Evolutionary conservation across 2,329 filamentous ascomycete species (phyloP).

Genomic region (Trichophyton verrucosum): DNA sequence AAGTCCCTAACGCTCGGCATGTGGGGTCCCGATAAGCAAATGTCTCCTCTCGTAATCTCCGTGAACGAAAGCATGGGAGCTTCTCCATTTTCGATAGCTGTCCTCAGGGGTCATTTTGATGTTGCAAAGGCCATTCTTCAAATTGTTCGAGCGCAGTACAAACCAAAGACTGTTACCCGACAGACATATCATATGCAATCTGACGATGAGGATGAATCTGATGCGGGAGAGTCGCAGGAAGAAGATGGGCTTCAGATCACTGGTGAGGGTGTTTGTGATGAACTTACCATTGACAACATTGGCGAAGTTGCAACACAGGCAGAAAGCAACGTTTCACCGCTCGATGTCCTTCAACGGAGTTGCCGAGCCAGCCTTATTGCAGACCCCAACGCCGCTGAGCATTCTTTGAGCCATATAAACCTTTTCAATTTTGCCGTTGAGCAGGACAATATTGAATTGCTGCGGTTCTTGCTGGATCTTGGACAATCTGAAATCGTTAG

Average conservation of each 20-base stretch:
- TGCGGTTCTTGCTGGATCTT: slow-evolving; percentile 48
- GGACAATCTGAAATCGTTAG: slow-evolving; percentile 17
- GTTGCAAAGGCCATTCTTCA: slow-evolving; percentile 56
- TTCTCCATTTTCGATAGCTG: slow-evolving; percentile 56
- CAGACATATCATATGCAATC: slow-evolving; percentile 22
- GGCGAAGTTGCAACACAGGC: slow-evolving; percentile 57
- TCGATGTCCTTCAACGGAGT: slow-evolving; percentile 37
- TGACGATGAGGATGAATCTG: neutral
- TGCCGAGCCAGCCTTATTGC: slow-evolving; percentile 23
- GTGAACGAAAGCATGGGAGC: slow-evolving; percentile 41
- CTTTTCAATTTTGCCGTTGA: slow-evolving; percentile 33
- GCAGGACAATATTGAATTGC: slow-evolving; percentile 41
- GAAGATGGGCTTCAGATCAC: neutral
- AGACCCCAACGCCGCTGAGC: slow-evolving; percentile 2
- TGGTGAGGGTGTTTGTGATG: neutral
- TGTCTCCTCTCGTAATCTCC: slow-evolving; percentile 51
- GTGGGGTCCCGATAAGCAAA: slow-evolving; percentile 37
- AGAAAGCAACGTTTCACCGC: slow-evolving; percentile 49
- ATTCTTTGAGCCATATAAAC: neutral
- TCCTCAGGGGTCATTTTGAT: slow-evolving; percentile 51
- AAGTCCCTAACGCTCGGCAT: slow-evolving; percentile 21
- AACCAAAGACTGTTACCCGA: slow-evolving; percentile 26
- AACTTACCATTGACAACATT: slow-evolving; percentile 57
- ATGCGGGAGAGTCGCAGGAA: neutral
- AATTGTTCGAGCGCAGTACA: slow-evolving; percentile 58